phyloP scores from a whole-genome alignment of 2,329 filamentous ascomycete species.

The Phialophora macrospora region DNA sequence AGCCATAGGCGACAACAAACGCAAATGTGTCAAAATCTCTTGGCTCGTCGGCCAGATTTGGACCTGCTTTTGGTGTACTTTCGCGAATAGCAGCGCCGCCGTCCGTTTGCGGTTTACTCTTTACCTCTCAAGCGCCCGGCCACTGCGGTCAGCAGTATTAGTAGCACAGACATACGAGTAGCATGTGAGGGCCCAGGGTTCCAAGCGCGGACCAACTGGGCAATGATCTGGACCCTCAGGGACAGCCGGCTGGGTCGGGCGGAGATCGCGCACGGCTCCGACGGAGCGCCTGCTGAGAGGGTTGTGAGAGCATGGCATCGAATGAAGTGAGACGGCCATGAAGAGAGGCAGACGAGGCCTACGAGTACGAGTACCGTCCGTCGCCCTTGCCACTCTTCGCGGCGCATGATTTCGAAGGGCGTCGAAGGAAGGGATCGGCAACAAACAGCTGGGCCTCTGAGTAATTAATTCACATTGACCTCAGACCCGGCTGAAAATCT shows the following conservation, averaged over 20 bases:
- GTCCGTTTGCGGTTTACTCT: slow-evolving; percentile 4
- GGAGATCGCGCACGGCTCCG: not conserved
- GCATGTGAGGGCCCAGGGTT: slow-evolving; percentile 9
- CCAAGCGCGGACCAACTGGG: not conserved
- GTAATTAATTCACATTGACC: not conserved
- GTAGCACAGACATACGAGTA: slow-evolving; percentile 12
- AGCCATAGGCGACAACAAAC: slow-evolving; percentile 14
- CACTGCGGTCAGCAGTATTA: slow-evolving; percentile 9
- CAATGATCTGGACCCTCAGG: slow-evolving; percentile 10
- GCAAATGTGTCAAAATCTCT: slow-evolving; percentile 3
- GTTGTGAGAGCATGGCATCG: not conserved
- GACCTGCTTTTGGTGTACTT: not conserved
- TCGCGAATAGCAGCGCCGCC: not conserved
- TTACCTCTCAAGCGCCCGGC: slow-evolving; percentile 2
- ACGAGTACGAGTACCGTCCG: not conserved
- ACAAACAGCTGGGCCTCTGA: not conserved
- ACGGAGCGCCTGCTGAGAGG: not conserved
- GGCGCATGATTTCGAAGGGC: not conserved
- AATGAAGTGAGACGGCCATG: not conserved
- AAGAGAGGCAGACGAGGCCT: not conserved
- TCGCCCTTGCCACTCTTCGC: not conserved
- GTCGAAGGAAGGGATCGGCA: not conserved
- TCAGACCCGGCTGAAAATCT: not conserved
- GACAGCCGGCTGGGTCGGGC: slow-evolving; percentile 1
- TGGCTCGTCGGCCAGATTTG: slow-evolving; percentile 7